Evolutionary conservation across 306 rosid genomes (phyloP).

Genomic region (Medicago ruthenica): DNA sequence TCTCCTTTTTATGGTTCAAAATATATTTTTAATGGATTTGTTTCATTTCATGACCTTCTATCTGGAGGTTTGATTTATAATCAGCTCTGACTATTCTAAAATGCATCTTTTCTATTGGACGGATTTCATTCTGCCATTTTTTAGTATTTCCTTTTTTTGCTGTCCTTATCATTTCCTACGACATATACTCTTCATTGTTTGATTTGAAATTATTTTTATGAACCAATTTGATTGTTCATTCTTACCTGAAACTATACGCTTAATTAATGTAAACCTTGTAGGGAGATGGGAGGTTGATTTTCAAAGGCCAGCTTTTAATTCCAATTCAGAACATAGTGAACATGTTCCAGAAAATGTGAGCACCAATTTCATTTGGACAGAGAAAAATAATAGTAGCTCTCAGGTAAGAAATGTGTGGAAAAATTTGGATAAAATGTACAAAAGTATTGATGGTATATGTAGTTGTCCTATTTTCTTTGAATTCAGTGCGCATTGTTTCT

Average conservation of each 20-base stretch:
- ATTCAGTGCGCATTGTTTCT: slow-evolving; percentile 31
- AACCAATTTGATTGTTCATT: slow-evolving; percentile 13
- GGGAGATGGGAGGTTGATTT: slow-evolving; percentile 61
- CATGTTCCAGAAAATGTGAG: slow-evolving; percentile 50
- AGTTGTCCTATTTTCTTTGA: slow-evolving; percentile 5
- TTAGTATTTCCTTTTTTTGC: background rate
- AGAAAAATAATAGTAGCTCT: slow-evolving; percentile 33
- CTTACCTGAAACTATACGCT: slow-evolving; percentile 36
- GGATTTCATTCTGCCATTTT: background rate
- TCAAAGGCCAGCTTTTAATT: slow-evolving; percentile 48
- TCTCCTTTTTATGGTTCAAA: too few species aligned
- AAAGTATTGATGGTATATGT: background rate
- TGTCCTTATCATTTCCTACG: slow-evolving; percentile 2
- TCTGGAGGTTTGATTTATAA: too few species aligned
- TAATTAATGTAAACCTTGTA: slow-evolving; percentile 50
- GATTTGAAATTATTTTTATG: slow-evolving; percentile 22
- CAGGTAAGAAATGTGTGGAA: slow-evolving; percentile 59
- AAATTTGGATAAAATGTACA: slow-evolving; percentile 9
- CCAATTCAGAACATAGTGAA: slow-evolving; percentile 46
- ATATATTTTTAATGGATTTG: too few species aligned
- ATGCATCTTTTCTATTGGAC: too few species aligned
- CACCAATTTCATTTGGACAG: slow-evolving; percentile 38
- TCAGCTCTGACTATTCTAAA: too few species aligned
- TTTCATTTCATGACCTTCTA: too few species aligned
- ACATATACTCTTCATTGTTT: slow-evolving; percentile 36